phyloP scores from a whole-genome alignment of 2,329 filamentous ascomycete genomes.

The Trichophyton mentagrophytes region DNA sequence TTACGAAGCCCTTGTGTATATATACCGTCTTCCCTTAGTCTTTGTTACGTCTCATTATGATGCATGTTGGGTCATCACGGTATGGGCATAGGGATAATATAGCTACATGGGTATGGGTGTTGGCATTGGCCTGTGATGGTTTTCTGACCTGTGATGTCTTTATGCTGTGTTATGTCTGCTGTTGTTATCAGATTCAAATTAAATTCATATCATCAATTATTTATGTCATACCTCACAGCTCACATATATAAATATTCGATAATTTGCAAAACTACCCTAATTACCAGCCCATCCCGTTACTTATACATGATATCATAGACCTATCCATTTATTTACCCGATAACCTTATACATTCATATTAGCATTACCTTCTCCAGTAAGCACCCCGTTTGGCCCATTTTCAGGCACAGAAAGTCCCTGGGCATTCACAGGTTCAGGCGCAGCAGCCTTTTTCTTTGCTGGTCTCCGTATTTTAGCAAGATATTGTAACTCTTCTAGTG shows the following conservation, averaged over 20 bases:
- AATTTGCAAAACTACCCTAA: not conserved
- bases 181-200: no score
- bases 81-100: not conserved
- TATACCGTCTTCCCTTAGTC: not conserved
- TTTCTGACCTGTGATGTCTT: no score
- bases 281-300: not conserved
- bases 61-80: not conserved
- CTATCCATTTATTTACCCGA: not conserved
- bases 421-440: not conserved
- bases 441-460: not conserved
- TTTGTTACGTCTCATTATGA: not conserved
- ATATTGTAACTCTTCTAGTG: conserved; percentile 13
- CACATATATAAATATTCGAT: not conserved
- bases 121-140: not conserved
- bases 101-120: not conserved
- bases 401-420: not conserved
- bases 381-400: not conserved
- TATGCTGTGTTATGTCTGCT: no score
- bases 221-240: not conserved
- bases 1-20: not conserved
- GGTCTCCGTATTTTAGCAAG: conserved; percentile 15
- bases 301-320: not conserved
- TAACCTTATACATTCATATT: not conserved
- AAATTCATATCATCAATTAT: no score
- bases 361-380: not conserved